Evolutionary conservation across 2,329 filamentous ascomycete genomes (phyloP).

Genomic region (Dryadomyces sulphureus): DNA sequence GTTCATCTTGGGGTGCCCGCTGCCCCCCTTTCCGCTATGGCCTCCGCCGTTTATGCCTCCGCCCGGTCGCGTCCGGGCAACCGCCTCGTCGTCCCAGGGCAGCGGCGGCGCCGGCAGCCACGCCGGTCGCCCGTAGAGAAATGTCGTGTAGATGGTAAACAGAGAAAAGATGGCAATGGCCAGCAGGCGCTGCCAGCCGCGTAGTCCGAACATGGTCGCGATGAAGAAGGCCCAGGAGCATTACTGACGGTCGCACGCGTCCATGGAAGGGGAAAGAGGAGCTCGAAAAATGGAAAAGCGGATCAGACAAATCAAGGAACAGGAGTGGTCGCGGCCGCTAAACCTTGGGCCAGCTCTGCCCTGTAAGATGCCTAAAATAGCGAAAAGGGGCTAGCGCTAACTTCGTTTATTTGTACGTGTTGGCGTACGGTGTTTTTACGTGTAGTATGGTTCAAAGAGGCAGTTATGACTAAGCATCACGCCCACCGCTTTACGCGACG

Average conservation of each 20-base stretch:
- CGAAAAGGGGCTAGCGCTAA: too few species aligned
- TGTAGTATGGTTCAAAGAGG: too few species aligned
- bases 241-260: too few species aligned
- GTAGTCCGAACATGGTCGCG: conserved; percentile 1
- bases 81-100: not conserved
- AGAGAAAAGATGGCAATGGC: not conserved
- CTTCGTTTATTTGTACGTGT: too few species aligned
- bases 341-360: too few species aligned
- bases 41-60: too few species aligned
- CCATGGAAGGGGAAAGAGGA: too few species aligned
- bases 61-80: not conserved
- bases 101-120: conserved; percentile 1
- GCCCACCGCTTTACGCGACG: too few species aligned
- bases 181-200: conserved; percentile 2
- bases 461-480: too few species aligned
- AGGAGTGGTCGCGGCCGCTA: too few species aligned
- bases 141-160: conserved; percentile 2
- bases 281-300: not conserved
- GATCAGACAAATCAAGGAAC: not conserved
- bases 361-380: too few species aligned
- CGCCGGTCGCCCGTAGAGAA: conserved; percentile 3
- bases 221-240: not conserved
- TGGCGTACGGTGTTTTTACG: too few species aligned
- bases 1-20: not conserved
- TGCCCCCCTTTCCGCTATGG: not conserved